These are phyloP conservation scores for Babesia bigemina DNA, from an alignment of 169 alveolate species.

Conservation along the genomic window DNA sequence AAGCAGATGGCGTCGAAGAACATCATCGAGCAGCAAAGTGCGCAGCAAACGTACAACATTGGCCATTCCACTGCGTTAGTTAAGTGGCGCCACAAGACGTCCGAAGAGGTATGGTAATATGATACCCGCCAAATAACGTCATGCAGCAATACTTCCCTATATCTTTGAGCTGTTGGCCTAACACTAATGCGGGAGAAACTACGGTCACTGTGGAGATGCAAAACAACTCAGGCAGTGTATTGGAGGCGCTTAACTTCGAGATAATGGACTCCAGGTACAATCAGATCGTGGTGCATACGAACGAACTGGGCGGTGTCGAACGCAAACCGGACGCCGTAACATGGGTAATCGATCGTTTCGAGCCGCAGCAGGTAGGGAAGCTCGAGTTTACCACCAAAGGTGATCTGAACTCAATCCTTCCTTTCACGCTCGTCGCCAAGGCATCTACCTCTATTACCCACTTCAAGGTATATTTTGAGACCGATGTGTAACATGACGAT, in stretches of 20 bases:
- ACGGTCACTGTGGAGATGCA: constrained; percentile 60
- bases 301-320: constrained; percentile 52
- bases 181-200: constrained; percentile 33
- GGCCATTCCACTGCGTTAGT: constrained; percentile 56
- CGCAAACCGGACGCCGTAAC: constrained; percentile 48
- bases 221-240: constrained; percentile 34
- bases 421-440: constrained; percentile 60
- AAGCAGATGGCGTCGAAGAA: constrained; percentile 60
- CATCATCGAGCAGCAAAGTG: constrained; percentile 42
- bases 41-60: constrained; percentile 40
- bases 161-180: constrained; percentile 67
- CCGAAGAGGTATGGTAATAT: constrained; percentile 30
- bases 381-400: constrained; percentile 52
- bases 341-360: constrained; percentile 48
- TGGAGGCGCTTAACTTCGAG: constrained; percentile 47
- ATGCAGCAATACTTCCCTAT: constrained; percentile 54
- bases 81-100: constrained; percentile 67
- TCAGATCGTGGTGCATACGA: constrained; percentile 31
- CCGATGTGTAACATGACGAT: background rate
- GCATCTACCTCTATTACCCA: constrained; percentile 33
- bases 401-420: constrained; percentile 62
- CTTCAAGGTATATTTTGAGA: constrained; percentile 28
- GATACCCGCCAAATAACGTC: background rate
- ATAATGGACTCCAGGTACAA: constrained; percentile 52
- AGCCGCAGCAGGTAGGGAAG: constrained; percentile 34